A percentile compares a stretch with the other conserved stretches of the same genome.
Evolutionary conservation across 805 yeast species (phyloP).

Genomic region (Pichia deserticola): DNA sequence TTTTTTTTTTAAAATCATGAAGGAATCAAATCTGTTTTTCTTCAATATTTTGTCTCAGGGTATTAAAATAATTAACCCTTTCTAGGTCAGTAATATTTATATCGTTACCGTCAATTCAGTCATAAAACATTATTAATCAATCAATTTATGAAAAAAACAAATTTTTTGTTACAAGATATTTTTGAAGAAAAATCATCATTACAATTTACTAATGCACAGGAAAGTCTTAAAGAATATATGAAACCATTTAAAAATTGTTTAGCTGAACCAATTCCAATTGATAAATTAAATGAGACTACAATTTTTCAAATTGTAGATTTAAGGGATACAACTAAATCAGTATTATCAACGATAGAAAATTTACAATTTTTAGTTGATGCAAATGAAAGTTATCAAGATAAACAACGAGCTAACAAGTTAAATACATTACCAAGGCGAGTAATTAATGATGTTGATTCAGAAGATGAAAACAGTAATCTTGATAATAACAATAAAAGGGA

Average conservation of each 20-base stretch:
- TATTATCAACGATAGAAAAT: constrained; percentile 47
- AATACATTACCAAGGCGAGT: constrained; percentile 30
- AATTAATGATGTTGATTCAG: constrained; percentile 35
- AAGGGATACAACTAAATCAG: constrained; percentile 46
- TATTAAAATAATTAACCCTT: too few relatives aligned
- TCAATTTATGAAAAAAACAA: not conserved
- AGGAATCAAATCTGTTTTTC: too few relatives aligned
- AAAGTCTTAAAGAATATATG: not conserved
- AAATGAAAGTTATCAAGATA: constrained; percentile 52
- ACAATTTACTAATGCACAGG: not conserved
- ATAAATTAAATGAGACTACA: constrained; percentile 1
- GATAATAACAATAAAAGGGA: too few relatives aligned
- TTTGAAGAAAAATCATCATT: not conserved
- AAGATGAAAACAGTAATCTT: not conserved
- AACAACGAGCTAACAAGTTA: constrained; percentile 28
- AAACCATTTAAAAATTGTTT: constrained; percentile 7
- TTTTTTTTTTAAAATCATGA: not conserved
- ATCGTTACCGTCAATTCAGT: too few relatives aligned
- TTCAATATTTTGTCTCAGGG: too few relatives aligned
- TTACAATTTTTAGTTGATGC: constrained; percentile 47
- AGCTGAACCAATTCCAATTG: constrained; percentile 4
- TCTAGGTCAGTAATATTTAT: too few relatives aligned
- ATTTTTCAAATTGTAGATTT: constrained; percentile 52
- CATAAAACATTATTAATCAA: too few relatives aligned
- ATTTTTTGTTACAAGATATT: constrained; percentile 7